Evolutionary conservation across 805 yeast species (phyloP).

Genomic region (Priceomyces carsonii): DNA sequence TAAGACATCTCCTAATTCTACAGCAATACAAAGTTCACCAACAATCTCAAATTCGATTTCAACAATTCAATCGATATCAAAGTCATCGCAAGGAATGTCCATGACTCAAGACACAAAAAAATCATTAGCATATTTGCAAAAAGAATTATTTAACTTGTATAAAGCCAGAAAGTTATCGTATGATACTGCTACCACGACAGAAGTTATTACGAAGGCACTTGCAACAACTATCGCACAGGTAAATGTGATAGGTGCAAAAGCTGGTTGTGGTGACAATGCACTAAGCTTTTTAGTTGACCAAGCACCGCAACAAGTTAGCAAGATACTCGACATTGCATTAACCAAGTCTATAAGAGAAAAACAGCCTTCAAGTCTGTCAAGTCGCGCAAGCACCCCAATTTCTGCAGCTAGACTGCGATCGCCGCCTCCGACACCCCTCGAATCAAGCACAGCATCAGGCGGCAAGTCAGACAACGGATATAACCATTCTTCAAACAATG

Average conservation of each 20-base stretch:
- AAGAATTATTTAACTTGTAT: conserved; percentile 77
- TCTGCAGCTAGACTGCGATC: conserved; percentile 2
- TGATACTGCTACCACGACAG: conserved; percentile 81
- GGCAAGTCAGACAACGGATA: no score
- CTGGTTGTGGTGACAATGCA: conserved; percentile 79
- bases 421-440: neutral
- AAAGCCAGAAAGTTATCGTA: conserved; percentile 70
- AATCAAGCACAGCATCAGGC: no score
- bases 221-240: conserved; percentile 93
- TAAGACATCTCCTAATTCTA: no score
- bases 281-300: conserved; percentile 74
- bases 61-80: no score
- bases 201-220: conserved; percentile 82
- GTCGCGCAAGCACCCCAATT: conserved; percentile 3
- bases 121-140: conserved; percentile 80
- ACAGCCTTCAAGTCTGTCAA: conserved; percentile 20
- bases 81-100: no score
- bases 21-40: no score
- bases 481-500: neutral
- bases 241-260: conserved; percentile 82
- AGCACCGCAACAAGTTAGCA: conserved; percentile 78
- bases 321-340: conserved; percentile 76
- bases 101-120: conserved; percentile 64
- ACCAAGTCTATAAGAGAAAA: conserved; percentile 67
- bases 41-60: no score